A percentile compares a stretch with the other conserved stretches of the same genome.
Evolutionary conservation across 129 eudicot species (phyloP).

Genomic region (Helianthus tuberosus): DNA sequence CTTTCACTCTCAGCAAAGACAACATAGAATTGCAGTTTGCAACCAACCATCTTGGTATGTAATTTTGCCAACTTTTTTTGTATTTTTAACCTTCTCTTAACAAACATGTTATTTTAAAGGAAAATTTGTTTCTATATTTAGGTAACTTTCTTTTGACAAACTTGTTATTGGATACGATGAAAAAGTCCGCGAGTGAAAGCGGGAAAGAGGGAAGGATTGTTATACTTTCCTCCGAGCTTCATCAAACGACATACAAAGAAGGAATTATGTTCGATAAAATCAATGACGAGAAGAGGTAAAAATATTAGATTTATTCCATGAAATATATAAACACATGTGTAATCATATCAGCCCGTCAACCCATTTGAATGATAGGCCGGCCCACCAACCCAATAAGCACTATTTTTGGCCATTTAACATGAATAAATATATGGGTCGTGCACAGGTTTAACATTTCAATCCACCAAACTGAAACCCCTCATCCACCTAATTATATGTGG

Average conservation of each 20-base stretch:
- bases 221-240: conserved; percentile 74
- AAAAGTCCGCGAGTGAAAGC: conserved; percentile 64
- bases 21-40: conserved; percentile 80
- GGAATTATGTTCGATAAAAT: conserved; percentile 82
- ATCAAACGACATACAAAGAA: conserved; percentile 52
- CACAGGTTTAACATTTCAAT: background rate
- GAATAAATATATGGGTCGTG: background rate
- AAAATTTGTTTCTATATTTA: background rate
- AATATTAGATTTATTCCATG: no score
- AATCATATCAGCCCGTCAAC: no score
- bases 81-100: background rate
- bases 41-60: conserved; percentile 83
- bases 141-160: conserved; percentile 93
- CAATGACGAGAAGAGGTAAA: conserved; percentile 69
- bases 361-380: no score
- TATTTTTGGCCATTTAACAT: no score
- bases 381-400: no score
- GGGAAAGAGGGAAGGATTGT: conserved; percentile 88
- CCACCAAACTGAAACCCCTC: background rate
- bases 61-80: background rate
- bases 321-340: no score
- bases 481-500: background rate
- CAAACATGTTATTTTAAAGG: background rate
- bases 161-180: conserved; percentile 80
- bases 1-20: conserved; percentile 75